Evolutionary conservation across 306 rosid genomes (phyloP), one percentile per base, ranked within the genome.

Genomic region (Quercus gilva): DNA sequence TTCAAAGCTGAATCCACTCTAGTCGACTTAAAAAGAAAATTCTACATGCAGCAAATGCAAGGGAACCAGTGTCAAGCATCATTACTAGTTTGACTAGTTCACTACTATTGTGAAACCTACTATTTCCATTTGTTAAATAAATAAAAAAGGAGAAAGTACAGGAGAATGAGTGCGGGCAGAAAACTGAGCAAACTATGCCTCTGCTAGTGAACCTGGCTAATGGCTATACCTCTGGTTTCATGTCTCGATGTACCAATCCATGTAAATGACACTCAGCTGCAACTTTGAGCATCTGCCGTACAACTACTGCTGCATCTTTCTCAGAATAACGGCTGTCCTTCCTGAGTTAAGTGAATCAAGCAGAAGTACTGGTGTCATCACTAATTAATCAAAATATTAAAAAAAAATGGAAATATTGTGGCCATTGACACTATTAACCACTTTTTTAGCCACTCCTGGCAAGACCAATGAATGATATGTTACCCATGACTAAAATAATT

Each of bases 191-290:
- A 56, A 63, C 52, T 8, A 58, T 49, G 55, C 35, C 78, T 67
- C 56, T 69, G 45, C 45, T 10, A 63, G 28, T 11, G 55, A 35
- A 70, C 76, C 71, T 57, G 79, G 76, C 28, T 72, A 52, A 41
- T 41, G 12, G 45, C 45, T 41, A 41, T 78, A 96, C 98, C 97
- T 96, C 99, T 26, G 99, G 98, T 79, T 96, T 96, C 99, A 96
- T 91, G 91, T 96, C 99, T 33, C 99, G 90, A 79, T 96, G 99
- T 35, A 96, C 99, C 89, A 96, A 91, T 65, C 99, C 99, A 35
- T 96, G 99, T 74, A 96, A 90, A 90, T 96, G 99, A 81, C 99
- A 96, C 86, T 96, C 86, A 9, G 98, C 99, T 12, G 99, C 97
- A 82, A 96, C 99, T 86, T 93, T 93, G 56, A 96, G 98, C 99